Percentiles rank a stretch among this genome's conserved stretches.
phyloP scores from a whole-genome alignment of 176 grass and related monocot species.

The Rhynchospora tenuis region DNA sequence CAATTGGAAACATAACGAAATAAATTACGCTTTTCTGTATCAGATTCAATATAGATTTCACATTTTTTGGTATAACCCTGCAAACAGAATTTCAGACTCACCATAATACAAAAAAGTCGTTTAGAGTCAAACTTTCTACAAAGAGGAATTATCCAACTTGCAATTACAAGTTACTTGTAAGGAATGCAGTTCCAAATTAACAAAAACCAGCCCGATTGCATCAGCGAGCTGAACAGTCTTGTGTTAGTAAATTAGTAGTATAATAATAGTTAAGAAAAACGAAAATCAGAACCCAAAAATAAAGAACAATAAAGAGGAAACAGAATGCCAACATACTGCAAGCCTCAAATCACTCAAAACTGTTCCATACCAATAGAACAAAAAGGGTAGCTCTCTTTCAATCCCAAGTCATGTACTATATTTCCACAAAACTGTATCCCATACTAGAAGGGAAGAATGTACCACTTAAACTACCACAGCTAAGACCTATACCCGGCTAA shows the following conservation, averaged over 20 bases:
- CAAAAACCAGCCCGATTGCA: too few species aligned
- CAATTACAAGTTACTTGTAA: too few species aligned
- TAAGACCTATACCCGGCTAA: not conserved
- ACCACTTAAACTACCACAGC: not conserved
- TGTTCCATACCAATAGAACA: not conserved
- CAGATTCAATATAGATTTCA: too few species aligned
- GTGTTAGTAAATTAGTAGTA: not conserved
- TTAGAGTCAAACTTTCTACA: too few species aligned
- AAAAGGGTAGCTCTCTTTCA: not conserved
- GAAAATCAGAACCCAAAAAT: not conserved
- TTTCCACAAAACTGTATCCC: slow-evolving; percentile 13
- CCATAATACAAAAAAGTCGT: too few species aligned
- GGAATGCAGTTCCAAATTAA: too few species aligned
- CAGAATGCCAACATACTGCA: not conserved
- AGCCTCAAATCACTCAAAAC: not conserved
- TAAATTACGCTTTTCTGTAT: too few species aligned
- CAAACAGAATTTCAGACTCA: too few species aligned
- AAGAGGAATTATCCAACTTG: too few species aligned
- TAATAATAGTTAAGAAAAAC: not conserved
- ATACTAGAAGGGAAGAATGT: not conserved
- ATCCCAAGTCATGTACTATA: not conserved
- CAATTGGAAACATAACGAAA: too few species aligned
- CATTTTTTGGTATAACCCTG: too few species aligned
- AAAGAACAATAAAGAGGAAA: not conserved
- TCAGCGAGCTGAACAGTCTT: too few species aligned